A percentile compares a stretch with the other conserved stretches of the same genome.
Conservation (phyloP, 768 basidiomycete species). For the Mycena belliarum region DNA sequence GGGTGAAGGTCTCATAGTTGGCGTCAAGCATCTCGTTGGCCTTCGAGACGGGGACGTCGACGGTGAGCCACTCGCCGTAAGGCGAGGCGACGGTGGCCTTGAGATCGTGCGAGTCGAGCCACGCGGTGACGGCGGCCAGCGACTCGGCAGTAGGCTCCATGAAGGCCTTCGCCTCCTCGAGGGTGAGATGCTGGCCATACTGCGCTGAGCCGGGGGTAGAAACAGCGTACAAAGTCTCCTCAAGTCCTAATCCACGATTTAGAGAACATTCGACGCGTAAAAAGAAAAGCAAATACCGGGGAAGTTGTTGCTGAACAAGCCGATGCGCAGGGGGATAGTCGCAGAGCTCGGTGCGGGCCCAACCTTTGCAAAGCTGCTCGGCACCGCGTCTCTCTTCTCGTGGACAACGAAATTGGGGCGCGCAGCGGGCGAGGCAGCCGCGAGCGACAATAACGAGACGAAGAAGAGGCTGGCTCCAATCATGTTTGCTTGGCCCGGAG, state of each 20-base stretch:
- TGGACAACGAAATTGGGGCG: conserved; percentile 28
- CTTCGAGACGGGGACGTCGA: conserved; percentile 42
- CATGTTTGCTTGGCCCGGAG: conserved; percentile 13
- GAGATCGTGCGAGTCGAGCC: conserved; percentile 48
- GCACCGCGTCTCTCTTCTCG: conserved; percentile 23
- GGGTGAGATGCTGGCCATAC: conserved; percentile 40
- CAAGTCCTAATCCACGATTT: conserved; percentile 22
- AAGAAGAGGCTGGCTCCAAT: conserved; percentile 17
- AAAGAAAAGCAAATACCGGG: background rate
- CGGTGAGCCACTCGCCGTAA: conserved; percentile 50
- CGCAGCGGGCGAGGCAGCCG: conserved; percentile 10
- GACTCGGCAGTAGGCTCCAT: conserved; percentile 45
- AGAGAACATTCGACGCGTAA: background rate
- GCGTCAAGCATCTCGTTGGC: conserved; percentile 55
- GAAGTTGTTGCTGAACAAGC: conserved; percentile 36
- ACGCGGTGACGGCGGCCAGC: conserved; percentile 29
- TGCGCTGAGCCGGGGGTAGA: conserved; percentile 34
- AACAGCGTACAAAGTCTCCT: conserved; percentile 36
- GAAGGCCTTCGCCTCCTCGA: conserved; percentile 42
- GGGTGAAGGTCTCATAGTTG: conserved; percentile 45
- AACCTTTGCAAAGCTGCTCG: conserved; percentile 19
- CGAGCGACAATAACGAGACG: conserved; percentile 18
- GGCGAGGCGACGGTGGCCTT: conserved; percentile 39
- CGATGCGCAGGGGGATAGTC: conserved; percentile 29
- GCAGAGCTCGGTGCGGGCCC: conserved; percentile 19